Conservation (phyloP, 192 early-diverging fungal genomes). For the Umbelopsis ramanniana region DNA sequence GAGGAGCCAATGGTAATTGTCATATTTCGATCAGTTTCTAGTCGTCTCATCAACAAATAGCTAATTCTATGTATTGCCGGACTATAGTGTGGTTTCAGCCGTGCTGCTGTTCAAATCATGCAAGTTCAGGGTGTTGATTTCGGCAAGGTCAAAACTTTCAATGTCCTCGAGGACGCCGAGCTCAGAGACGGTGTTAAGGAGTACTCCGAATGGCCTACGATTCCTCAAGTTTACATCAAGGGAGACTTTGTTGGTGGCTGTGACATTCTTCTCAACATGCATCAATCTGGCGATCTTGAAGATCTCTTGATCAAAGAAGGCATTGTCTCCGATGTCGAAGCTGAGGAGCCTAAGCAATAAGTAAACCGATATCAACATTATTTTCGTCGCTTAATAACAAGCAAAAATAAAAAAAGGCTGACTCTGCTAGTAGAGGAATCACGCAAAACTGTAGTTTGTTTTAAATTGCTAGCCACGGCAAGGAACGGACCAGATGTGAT, state of each 20-base stretch:
- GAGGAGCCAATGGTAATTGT: constrained; percentile 77
- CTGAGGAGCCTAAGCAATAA: constrained; percentile 29
- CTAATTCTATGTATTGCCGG: too few species aligned
- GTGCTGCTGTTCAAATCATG: constrained; percentile 92
- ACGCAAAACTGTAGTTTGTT: too few species aligned
- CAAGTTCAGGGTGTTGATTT: constrained; percentile 80
- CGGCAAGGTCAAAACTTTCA: constrained; percentile 70
- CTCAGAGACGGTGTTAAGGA: constrained; percentile 93
- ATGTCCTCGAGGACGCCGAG: constrained; percentile 89
- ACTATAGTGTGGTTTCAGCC: constrained; percentile 86
- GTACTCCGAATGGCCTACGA: constrained; percentile 90
- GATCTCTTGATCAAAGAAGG: constrained; percentile 76
- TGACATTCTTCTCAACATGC: constrained; percentile 94
- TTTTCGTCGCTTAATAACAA: background rate
- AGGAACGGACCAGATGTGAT: too few species aligned
- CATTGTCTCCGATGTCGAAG: constrained; percentile 32
- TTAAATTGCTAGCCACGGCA: too few species aligned
- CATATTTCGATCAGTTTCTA: background rate
- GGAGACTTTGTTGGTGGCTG: constrained; percentile 97
- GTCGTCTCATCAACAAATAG: background rate
- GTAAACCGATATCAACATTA: background rate
- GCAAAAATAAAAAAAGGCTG: background rate
- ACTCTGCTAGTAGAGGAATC: background rate
- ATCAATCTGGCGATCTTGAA: constrained; percentile 89
- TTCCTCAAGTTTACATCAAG: constrained; percentile 96